A percentile compares a stretch with the other conserved stretches of the same genome.
phyloP scores from a whole-genome alignment of 2,329 filamentous ascomycete genomes.

The Chaetomiaceae sp. region DNA sequence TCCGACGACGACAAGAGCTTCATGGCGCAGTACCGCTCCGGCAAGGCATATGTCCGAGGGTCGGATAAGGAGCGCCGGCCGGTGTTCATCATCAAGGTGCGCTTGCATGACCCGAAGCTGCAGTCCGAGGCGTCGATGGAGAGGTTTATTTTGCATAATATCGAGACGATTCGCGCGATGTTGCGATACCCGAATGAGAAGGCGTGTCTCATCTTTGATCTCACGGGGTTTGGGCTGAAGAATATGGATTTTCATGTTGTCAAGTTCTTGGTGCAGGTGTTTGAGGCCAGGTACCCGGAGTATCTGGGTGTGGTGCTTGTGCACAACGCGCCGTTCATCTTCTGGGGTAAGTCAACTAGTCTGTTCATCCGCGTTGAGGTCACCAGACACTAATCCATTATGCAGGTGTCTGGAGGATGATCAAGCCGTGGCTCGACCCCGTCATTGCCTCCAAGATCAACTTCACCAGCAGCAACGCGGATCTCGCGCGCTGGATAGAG shows the following conservation, averaged over 20 bases:
- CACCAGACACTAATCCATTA: too few species aligned
- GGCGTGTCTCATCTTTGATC: slow-evolving; percentile 12
- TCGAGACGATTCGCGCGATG: slow-evolving; percentile 12
- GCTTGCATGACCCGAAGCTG: slow-evolving; percentile 10
- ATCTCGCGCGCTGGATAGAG: slow-evolving; percentile 2
- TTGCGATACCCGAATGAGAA: slow-evolving; percentile 8
- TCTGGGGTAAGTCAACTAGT: slow-evolving; percentile 9
- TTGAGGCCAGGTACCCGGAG: slow-evolving; percentile 13
- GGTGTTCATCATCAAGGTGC: slow-evolving; percentile 6
- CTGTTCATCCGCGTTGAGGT: too few species aligned
- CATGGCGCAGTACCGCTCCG: slow-evolving; percentile 10
- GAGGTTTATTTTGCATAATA: slow-evolving; percentile 11
- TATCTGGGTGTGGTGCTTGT: slow-evolving; percentile 11
- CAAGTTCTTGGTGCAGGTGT: slow-evolving; percentile 10
- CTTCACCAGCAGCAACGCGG: slow-evolving; percentile 7
- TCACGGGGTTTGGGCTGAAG: slow-evolving; percentile 10
- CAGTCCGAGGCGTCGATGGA: slow-evolving; percentile 11
- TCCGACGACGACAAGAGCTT: slow-evolving; percentile 8
- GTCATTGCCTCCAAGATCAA: slow-evolving; percentile 15
- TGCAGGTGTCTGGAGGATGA: slow-evolving; percentile 11
- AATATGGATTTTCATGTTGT: slow-evolving; percentile 15
- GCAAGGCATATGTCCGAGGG: slow-evolving; percentile 11
- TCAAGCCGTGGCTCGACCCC: slow-evolving; percentile 13
- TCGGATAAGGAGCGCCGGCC: background rate
- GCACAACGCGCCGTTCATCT: slow-evolving; percentile 12